phyloP scores from a whole-genome alignment of 2,329 filamentous ascomycete species.

The Tolypocladium ovalisporum region DNA sequence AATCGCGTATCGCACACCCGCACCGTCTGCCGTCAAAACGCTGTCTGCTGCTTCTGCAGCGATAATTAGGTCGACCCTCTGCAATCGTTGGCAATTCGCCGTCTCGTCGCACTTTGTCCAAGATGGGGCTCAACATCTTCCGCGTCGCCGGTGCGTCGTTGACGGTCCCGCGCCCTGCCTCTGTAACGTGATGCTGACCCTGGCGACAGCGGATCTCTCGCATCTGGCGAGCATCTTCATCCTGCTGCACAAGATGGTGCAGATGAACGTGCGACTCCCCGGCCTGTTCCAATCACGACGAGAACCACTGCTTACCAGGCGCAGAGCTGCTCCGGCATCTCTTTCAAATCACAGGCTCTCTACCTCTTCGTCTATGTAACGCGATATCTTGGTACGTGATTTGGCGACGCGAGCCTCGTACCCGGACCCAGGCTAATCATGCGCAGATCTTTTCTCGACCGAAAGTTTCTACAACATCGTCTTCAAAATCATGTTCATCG shows the following conservation, averaged over 20 bases:
- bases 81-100: background rate
- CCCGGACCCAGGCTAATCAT: background rate
- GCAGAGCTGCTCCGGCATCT: constrained; percentile 93
- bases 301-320: constrained; percentile 5
- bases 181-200: constrained; percentile 7
- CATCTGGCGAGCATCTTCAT: constrained; percentile 92
- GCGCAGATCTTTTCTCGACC: constrained; percentile 72
- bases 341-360: constrained; percentile 95
- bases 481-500: constrained; percentile 95
- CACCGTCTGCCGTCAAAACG: background rate
- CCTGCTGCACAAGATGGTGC: constrained; percentile 91
- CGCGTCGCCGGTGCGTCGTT: constrained; percentile 40
- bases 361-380: constrained; percentile 92
- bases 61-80: background rate
- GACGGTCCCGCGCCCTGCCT: background rate
- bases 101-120: background rate
- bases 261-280: constrained; percentile 60
- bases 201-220: constrained; percentile 73
- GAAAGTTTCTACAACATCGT: constrained; percentile 80
- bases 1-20: background rate
- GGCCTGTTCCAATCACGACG: background rate
- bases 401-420: background rate
- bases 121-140: constrained; percentile 47
- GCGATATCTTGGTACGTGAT: constrained; percentile 67
- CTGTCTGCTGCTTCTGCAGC: background rate